These are phyloP conservation scores for Termitomyces sp. DNA, from an alignment of 768 basidiomycete species.

Conservation along the genomic window DNA sequence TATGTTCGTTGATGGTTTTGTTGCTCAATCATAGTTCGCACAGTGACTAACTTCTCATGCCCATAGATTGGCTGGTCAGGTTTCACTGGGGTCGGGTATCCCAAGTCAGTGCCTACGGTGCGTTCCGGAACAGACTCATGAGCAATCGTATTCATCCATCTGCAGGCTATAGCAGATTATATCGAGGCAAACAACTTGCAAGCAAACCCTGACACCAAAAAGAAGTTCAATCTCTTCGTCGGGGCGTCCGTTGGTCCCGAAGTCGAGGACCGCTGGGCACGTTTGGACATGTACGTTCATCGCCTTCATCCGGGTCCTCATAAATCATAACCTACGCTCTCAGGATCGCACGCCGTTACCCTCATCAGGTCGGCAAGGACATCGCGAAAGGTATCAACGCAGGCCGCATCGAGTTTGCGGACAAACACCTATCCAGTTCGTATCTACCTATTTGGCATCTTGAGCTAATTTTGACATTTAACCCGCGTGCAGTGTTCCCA, in stretches of 20 bases:
- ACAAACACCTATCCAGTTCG: conserved; percentile 50
- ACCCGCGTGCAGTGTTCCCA: conserved; percentile 39
- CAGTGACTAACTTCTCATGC: neutral
- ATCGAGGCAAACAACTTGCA: conserved; percentile 43
- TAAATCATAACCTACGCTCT: neutral
- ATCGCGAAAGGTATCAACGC: conserved; percentile 48
- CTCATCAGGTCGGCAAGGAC: conserved; percentile 51
- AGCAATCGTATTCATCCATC: neutral
- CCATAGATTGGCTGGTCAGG: conserved; percentile 50
- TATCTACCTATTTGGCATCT: neutral
- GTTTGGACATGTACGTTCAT: conserved; percentile 39
- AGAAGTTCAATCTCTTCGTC: conserved; percentile 48
- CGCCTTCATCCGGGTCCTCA: neutral
- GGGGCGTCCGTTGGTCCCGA: conserved; percentile 49
- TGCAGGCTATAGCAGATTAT: conserved; percentile 46
- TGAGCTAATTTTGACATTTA: neutral
- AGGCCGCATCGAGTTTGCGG: conserved; percentile 45
- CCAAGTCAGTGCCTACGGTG: conserved; percentile 43
- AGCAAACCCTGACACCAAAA: conserved; percentile 39
- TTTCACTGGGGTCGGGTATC: conserved; percentile 52
- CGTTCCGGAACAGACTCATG: conserved; percentile 14
- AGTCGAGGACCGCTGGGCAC: conserved; percentile 48
- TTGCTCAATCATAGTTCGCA: neutral
- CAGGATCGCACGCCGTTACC: conserved; percentile 44
- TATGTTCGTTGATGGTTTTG: conserved; percentile 34